Evolutionary conservation across 768 basidiomycete species (phyloP), one percentile per base, ranked within the genome.

Genomic region (Naganishia randhawae): DNA sequence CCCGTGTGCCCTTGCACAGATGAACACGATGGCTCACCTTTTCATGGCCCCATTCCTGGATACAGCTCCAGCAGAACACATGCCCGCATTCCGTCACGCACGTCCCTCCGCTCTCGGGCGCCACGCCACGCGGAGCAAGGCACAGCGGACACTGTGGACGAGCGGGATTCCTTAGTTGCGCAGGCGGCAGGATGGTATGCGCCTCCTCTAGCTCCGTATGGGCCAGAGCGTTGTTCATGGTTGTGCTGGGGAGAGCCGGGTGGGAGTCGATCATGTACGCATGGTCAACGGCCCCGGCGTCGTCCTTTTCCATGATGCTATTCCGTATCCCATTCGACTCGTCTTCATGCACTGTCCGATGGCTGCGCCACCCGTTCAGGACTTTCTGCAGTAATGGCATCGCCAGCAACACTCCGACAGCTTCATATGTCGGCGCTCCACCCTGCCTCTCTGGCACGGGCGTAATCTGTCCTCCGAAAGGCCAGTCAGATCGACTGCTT

Each of bases 61-160:
- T 67, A 69, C 80, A 81, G 6, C 67, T 71, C 80, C 80, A 81
- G 71, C 80, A 81, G 66, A 81, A 81, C 14, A 79, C 73, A 73
- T 81, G 80, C 1, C 80, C 80, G 51, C 80, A 81, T 61, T 80
- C 79, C 6, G 79, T 80, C 29, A 79, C 76, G 6, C 75, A 75
- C 0, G 77, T 77, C 3, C 78, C 78, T 1, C 76, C 78, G 65
- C 72, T 75, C 2, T 76, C 78, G 35, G 75, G 70, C 3, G 73
- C 72, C 1, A 75, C 73, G 7, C 78, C 78, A 29, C 78, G 64
- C 7, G 76, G 73, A 41, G 76, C 72, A 3, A 79, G 71, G 69
- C 78, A 79, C 1, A 79, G 70, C 3, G 78, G 76, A 65, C 78
- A 79, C 63, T 77, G 77, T 11, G 45, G 45, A 67, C 76, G 45